Base-by-base conservation (phyloP, 1,284 basidiomycete genomes). In the Lentinula novae-zelandiae region DNA sequence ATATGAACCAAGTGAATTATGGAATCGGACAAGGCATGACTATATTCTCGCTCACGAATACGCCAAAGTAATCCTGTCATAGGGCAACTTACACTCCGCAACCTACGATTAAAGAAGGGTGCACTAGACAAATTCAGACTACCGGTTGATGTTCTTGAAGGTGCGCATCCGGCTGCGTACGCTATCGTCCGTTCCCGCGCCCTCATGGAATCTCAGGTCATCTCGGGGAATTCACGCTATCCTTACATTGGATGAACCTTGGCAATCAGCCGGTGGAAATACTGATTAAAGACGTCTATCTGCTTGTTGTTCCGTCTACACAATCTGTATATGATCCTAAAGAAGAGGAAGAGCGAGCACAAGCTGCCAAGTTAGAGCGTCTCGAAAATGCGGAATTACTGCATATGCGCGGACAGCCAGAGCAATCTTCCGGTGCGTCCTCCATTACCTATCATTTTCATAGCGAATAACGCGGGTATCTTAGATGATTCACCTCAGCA, bases 41-140 rank as follows among this genome's bases (percentile, higher is more conserved):
- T 34, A 9, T 44, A 42, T 12, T 33, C 4, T 58, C 22, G 15
- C 5, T 56, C 20, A 22, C 57, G 33, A 27, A 62, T n/a, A 33
- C n/a, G 9, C 55, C 62, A 48, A 27, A 62, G 63, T 53, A 38
- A 67, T 10, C 20, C 10, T 17, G 56, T 33, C 59, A 2, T 68
- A 95, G 95, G 95, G 58, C 89, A 94, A 74, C 77, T 97, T 60
- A 92, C 91, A 36, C 80, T 98, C 53, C 82, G 85, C 44, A 90
- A 90, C 67, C 76, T 99, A 53, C 88, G 89, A 54, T 81, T 99
- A 67, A 99, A 98, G 80, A 96, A 90, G 74, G 92, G 92, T 49
- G 95, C 94, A 0, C 80, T 99, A 61, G 97, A 99, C 76, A 96
- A 98, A 73, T 97, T 99, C 72, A 85, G 94, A 60, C 80, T 99